Percentiles rank a stretch among this genome's conserved stretches.
Evolutionary conservation across 148 eudicot species (phyloP).

Genomic region (Rheum nobile): DNA sequence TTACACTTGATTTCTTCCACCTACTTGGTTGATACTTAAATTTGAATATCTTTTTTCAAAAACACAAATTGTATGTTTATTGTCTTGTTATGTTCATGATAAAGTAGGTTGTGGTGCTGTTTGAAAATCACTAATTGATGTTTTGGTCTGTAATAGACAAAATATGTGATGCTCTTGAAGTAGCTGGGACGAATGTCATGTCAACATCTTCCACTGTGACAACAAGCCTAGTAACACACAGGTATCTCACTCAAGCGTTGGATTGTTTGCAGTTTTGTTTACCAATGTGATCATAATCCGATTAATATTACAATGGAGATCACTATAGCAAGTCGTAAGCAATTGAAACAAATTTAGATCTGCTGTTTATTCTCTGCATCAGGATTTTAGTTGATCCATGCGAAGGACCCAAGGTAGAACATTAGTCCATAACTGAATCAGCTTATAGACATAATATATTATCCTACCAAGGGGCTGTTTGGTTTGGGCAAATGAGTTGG

Average conservation of each 20-base stretch:
- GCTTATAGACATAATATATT: background rate
- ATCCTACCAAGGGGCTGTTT: background rate
- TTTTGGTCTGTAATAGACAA: slow-evolving; percentile 33
- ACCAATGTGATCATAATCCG: background rate
- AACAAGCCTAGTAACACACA: slow-evolving; percentile 72
- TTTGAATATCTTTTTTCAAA: background rate
- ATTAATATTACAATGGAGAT: background rate
- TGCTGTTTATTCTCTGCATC: background rate
- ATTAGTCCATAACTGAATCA: background rate
- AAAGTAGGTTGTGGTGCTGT: background rate
- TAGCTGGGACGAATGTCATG: slow-evolving; percentile 94
- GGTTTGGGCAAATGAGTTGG: no score
- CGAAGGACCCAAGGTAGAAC: background rate
- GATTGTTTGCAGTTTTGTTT: background rate
- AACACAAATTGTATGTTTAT: background rate
- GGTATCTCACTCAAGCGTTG: slow-evolving; percentile 22
- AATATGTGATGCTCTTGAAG: slow-evolving; percentile 92
- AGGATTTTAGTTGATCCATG: background rate
- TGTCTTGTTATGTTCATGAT: background rate
- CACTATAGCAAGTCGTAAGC: background rate
- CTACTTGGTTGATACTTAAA: background rate
- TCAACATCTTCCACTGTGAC: slow-evolving; percentile 84
- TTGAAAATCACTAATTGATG: background rate
- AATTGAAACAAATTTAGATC: background rate
- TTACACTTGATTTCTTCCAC: background rate